Conservation (phyloP, 2,329 filamentous ascomycete species). For the Aspergillus uvarum region DNA sequence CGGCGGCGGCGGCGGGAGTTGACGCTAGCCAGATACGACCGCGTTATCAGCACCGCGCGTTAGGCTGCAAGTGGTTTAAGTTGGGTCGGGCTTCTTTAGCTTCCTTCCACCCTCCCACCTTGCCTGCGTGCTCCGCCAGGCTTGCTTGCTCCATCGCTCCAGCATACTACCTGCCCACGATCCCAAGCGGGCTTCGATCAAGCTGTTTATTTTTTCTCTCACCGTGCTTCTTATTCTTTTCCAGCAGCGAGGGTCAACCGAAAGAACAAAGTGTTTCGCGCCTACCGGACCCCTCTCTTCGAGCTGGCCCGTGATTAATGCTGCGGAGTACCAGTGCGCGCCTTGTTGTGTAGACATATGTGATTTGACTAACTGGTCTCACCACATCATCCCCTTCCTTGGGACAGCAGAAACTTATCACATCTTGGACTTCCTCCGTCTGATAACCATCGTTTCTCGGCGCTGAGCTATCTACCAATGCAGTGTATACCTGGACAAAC, state of each 20-base stretch:
- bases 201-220: background rate
- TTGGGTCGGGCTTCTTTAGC: slow-evolving; percentile 15
- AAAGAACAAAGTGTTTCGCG: background rate
- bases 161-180: background rate
- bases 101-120: slow-evolving; percentile 6
- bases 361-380: background rate
- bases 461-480: background rate
- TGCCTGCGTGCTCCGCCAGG: background rate
- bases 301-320: background rate
- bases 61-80: slow-evolving; percentile 24
- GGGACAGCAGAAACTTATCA: background rate
- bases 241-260: too few species aligned
- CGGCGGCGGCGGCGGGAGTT: slow-evolving; percentile 1
- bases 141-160: background rate
- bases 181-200: background rate
- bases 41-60: slow-evolving; percentile 18
- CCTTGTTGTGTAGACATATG: background rate
- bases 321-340: background rate
- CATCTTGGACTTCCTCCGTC: slow-evolving; percentile 2
- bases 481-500: slow-evolving; percentile 15
- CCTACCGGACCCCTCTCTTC: background rate
- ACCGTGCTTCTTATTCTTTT: background rate
- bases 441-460: background rate
- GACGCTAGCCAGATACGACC: slow-evolving; percentile 25
- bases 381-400: background rate